Base-by-base conservation (phyloP, 73 alveolate species). In the Paramecium sexaurelia region DNA sequence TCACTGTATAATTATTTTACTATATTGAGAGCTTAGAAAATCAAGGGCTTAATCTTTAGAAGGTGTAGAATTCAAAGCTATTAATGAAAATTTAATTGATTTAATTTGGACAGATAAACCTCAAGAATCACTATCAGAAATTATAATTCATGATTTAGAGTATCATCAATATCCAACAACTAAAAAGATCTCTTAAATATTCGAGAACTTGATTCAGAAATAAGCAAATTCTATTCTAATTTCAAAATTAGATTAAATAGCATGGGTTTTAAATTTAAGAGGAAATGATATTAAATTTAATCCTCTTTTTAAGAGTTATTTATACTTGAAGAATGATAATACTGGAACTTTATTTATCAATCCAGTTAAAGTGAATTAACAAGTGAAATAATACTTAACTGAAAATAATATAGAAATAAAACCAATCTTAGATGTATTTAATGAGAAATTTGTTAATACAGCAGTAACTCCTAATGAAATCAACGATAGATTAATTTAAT, bases 291-390 rank as follows among this genome's bases (percentile, higher is more conserved):
- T 98, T 37, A 92, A 94, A 41, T 98, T 94, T 95, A 98, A 98
- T 94, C 99, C 99, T 0, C 96, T 98, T 3, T 98, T 98, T 94
- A 97, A 97, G 75, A 92, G 98, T 20, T 98, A 96, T 92, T 91
- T 95, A 41, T 68, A 94, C 27, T 78, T 97, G 24, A 61, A 24
- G 8, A 89, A 95, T 32, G 55, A 68, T 41, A 55, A 78, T 20
- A 67, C 92, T 36, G 92, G 92, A 3, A 37, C 85, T 9, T 95
- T 97, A 37, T 97, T 92, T 85, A 94, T 95, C 55, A 93, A 96
- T 87, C 85, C 91, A 33, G 93, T 55, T 33, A 91, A 92, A 75
- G 84, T 94, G 61, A 69, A 92, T 17, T 97, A 93, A 57, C 95
- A 95, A 61, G 95, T 96, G 40, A 37, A 91, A 87, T 90, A 85